phyloP scores from a whole-genome alignment of 2,329 filamentous ascomycete species.

The Septoria linicola region DNA sequence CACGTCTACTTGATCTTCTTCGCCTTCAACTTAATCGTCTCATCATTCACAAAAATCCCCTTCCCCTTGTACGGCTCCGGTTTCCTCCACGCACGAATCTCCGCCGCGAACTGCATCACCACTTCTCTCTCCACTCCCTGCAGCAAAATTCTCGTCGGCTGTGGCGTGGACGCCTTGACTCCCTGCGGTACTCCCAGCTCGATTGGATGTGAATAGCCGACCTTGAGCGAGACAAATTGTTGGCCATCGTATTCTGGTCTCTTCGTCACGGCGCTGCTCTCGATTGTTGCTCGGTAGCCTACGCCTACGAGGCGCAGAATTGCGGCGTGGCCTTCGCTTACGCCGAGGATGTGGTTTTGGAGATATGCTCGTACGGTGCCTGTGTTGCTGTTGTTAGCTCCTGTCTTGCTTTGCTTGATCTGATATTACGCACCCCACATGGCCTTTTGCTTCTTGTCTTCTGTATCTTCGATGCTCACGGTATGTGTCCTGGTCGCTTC shows the following conservation, averaged over 20 bases:
- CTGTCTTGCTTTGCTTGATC: neutral
- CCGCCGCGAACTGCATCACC: constrained; percentile 86
- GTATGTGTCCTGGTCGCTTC: constrained; percentile 60
- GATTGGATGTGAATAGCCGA: constrained; percentile 94
- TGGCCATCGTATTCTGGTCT: constrained; percentile 71
- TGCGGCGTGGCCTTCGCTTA: constrained; percentile 93
- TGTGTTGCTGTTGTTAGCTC: constrained; percentile 41
- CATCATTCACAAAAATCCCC: constrained; percentile 95
- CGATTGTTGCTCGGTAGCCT: constrained; percentile 87
- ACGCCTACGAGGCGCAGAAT: constrained; percentile 92
- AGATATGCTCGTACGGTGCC: constrained; percentile 88
- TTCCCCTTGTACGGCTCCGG: constrained; percentile 99
- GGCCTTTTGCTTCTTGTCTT: constrained; percentile 73
- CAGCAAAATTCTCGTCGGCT: constrained; percentile 85
- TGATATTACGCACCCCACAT: constrained; percentile 79
- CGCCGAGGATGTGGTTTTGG: constrained; percentile 85
- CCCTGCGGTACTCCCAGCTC: constrained; percentile 81
- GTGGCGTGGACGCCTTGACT: constrained; percentile 81
- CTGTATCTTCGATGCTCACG: constrained; percentile 67
- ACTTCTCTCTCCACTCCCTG: constrained; percentile 84
- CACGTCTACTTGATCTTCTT: constrained; percentile 63
- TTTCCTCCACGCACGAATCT: constrained; percentile 81
- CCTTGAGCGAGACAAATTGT: constrained; percentile 87
- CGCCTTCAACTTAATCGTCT: constrained; percentile 96
- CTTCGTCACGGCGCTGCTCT: constrained; percentile 69